Evolutionary conservation across 2,329 filamentous ascomycete genomes (phyloP).

Genomic region (Botryosphaeria dothidea): DNA sequence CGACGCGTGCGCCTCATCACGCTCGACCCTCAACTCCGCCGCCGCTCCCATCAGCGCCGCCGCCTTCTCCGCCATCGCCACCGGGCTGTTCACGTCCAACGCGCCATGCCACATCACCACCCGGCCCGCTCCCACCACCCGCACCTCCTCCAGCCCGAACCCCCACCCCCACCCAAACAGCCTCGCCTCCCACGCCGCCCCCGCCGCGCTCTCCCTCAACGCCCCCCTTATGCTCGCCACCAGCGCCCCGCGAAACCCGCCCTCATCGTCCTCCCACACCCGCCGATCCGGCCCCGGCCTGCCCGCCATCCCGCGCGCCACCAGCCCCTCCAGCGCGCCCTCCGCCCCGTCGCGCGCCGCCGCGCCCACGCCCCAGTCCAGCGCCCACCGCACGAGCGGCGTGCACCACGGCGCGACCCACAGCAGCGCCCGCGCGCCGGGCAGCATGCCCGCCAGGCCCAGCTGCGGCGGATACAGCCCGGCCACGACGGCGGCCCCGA

Average conservation of each 20-base stretch:
- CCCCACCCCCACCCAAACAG: conserved; percentile 33
- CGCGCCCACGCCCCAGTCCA: conserved; percentile 30
- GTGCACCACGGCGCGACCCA: conserved; percentile 31
- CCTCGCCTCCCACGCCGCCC: conserved; percentile 32
- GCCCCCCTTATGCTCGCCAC: conserved; percentile 31
- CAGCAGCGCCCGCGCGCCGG: conserved; percentile 26
- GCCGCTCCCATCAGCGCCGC: conserved; percentile 27
- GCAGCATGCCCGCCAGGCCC: conserved; percentile 32
- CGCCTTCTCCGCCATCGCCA: conserved; percentile 29
- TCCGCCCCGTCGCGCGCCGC: neutral
- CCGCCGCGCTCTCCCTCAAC: conserved; percentile 30
- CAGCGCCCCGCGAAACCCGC: conserved; percentile 25
- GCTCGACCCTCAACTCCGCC: conserved; percentile 26
- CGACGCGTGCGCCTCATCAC: conserved; percentile 29
- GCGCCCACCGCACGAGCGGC: conserved; percentile 9
- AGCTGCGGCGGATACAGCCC: conserved; percentile 30
- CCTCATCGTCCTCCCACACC: conserved; percentile 26
- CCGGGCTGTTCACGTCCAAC: conserved; percentile 32
- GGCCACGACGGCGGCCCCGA: conserved; percentile 29
- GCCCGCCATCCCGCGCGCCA: conserved; percentile 26
- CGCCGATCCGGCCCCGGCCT: conserved; percentile 27
- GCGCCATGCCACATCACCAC: conserved; percentile 37
- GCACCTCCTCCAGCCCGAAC: conserved; percentile 31
- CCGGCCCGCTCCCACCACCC: conserved; percentile 24
- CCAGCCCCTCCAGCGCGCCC: conserved; percentile 25